Base-by-base conservation (phyloP, 139 green algal genomes). In the Zygnema cylindricum region DNA sequence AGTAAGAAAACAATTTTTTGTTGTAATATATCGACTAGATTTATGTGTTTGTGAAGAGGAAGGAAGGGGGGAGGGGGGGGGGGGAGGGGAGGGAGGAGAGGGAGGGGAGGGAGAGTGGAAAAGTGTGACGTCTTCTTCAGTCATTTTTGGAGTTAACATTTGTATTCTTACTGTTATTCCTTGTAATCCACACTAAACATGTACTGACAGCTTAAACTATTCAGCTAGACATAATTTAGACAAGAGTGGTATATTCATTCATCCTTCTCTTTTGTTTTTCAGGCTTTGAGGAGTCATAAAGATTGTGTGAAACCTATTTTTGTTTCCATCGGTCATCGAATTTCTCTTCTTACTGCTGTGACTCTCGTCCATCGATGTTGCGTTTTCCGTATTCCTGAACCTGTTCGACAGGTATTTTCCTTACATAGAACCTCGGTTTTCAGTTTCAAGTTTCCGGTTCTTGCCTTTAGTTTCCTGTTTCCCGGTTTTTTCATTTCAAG, bases 321-420 rank as follows among this genome's bases (percentile, higher is more conserved):
- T 42, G 81, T 93, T 22, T 89, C 75, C 25, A 75, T 86, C 22
- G 86, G 90, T 0, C 77, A 91, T 42, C 38, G 78, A 0, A 22
- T 92, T 7, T 73, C 35, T 1, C 0, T 93, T 16, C 43, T 1
- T 1, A 75, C 90, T 3, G 90, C 90, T 38, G 42, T 87, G n/a
- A 32, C 39, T 30, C 1, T 92, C 1, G 40, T 89, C 22, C 32
- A 30, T 0, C 36, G 30, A 39, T 89, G 81, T 78, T 90, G 77
- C 39, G 25, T 38, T 39, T 57, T 82, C 42, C 87, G 87, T 0
- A 69, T 92, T 16, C 90, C 90, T 23, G 90, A 93, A 43, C 90
- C 90, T 2, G 55, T 93, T 81, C 78, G 90, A 0, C 78, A 90
- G 81, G 86, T 84, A 33, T n/a, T n/a, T n/a, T n/a, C n/a, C n/a